These are phyloP conservation scores for Schwanniomyces sp. DNA, from an alignment of 805 yeast species.

Conservation along the genomic window DNA sequence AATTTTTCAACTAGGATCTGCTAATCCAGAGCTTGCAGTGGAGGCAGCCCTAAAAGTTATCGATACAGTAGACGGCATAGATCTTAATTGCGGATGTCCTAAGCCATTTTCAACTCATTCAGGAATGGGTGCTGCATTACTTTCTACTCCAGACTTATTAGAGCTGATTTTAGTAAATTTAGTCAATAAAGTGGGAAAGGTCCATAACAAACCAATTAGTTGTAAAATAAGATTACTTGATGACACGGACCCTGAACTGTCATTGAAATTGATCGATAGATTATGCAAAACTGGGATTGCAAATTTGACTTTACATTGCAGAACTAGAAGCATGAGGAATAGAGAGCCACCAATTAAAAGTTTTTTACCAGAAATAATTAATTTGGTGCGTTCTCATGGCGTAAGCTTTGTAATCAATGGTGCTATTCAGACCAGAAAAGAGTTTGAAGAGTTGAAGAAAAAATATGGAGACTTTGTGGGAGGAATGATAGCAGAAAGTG, in stretches of 20 bases:
- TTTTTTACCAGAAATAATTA: conserved; percentile 60
- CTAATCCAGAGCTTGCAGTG: conserved; percentile 82
- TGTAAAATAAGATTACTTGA: conserved; percentile 86
- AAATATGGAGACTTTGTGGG: conserved; percentile 62
- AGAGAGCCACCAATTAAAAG: conserved; percentile 78
- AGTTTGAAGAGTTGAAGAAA: conserved; percentile 51
- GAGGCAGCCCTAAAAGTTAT: conserved; percentile 82
- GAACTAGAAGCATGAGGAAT: conserved; percentile 86
- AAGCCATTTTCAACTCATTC: conserved; percentile 92
- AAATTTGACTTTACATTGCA: conserved; percentile 87
- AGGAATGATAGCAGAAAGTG: conserved; percentile 91
- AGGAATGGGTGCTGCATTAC: conserved; percentile 96
- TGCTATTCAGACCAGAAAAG: conserved; percentile 54
- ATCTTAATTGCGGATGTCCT: conserved; percentile 96
- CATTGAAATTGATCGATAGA: conserved; percentile 55
- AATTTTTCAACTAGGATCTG: conserved; percentile 89
- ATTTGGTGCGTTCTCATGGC: conserved; percentile 57
- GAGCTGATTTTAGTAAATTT: conserved; percentile 65
- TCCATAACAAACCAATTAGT: conserved; percentile 76
- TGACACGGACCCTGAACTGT: conserved; percentile 47
- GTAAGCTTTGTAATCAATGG: conserved; percentile 86
- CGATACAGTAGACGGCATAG: conserved; percentile 87
- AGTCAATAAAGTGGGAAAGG: conserved; percentile 79
- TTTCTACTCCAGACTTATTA: conserved; percentile 76
- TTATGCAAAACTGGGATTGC: conserved; percentile 72